Percentiles rank a stretch among this genome's conserved stretches.
Conservation (phyloP, 345 rosid species). For the Murraya paniculata region DNA sequence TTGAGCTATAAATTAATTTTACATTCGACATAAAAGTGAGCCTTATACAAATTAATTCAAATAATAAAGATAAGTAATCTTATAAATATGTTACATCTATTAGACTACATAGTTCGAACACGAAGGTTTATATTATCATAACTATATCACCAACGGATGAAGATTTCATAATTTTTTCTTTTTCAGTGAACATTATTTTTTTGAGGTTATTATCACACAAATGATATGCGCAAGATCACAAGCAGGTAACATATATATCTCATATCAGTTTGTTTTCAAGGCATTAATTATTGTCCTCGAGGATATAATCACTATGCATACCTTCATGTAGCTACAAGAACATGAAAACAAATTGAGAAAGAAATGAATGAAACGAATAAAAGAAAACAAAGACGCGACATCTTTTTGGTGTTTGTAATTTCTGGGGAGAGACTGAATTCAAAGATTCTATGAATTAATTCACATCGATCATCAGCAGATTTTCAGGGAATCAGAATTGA, state of each 20-base stretch:
- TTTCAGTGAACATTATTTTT: too few relatives aligned
- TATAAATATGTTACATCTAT: too few relatives aligned
- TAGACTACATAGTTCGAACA: too few relatives aligned
- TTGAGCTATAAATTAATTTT: too few relatives aligned
- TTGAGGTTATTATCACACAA: too few relatives aligned
- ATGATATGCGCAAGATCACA: too few relatives aligned
- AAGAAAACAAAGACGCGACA: background rate
- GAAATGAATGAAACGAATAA: background rate
- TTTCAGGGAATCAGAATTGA: background rate
- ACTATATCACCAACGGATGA: too few relatives aligned
- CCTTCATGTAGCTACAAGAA: background rate
- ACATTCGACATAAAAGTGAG: too few relatives aligned
- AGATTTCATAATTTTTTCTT: too few relatives aligned
- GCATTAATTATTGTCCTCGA: background rate
- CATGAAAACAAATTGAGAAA: background rate
- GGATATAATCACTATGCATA: background rate
- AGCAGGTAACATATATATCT: background rate
- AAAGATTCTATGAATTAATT: slow-evolving; percentile 5
- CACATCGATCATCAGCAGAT: background rate
- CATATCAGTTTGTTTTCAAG: background rate
- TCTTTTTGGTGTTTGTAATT: background rate
- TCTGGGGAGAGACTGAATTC: background rate
- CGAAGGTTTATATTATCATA: too few relatives aligned
- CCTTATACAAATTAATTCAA: too few relatives aligned
- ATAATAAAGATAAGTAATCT: too few relatives aligned